Base-by-base conservation (phyloP, 371 early-diverging fungal genomes). In the Phascolomyces articulosus region DNA sequence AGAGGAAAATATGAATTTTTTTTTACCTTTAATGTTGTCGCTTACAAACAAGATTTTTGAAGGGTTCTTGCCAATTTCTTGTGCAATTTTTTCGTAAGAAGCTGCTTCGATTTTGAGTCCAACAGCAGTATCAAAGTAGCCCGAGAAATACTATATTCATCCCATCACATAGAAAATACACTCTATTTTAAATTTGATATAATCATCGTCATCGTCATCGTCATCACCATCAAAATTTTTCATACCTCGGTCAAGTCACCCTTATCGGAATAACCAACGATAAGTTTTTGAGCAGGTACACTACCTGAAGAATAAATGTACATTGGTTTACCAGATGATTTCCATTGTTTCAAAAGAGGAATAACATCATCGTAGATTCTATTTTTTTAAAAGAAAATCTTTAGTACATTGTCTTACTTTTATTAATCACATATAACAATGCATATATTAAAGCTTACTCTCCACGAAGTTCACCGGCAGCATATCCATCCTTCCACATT, bases 301-400 rank as follows among this genome's bases (percentile, higher is more conserved):
- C 94, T 93, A 4, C 98, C 98, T 29, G 96, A 96, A 4, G 96
- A 96, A 81, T 96, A 98, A 38, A 98, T 95, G 73, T 90, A 96
- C 40, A 96, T 82, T 62, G 81, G 81, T 49, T 87, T 83, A 26
- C 85, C 87, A 6, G 65, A 68, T 6, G 74, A 61, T 38, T 68
- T 79, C 95, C 94, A 96, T 47, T 75, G 62, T 26, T 90, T 77
- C 1, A 96, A 82, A 1, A 88, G 89, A 21, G 87, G 85, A 1
- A 90, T 76, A 2, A 96, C 98, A 76, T 98, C 98, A 26, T 85
- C 84, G 65, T 91, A 96, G 6, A 97, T 77, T 16, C 92, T 93
- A 40, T 2, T 24, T 54, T 41, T 21, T 55, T 18, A 23, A n/a
- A 18, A 18, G 2, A 44, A n/a, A 44, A 44, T 13, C 0, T 4